Base-by-base conservation (phyloP, 2,329 filamentous ascomycete genomes). In the Fonsecaea multimorphosa region DNA sequence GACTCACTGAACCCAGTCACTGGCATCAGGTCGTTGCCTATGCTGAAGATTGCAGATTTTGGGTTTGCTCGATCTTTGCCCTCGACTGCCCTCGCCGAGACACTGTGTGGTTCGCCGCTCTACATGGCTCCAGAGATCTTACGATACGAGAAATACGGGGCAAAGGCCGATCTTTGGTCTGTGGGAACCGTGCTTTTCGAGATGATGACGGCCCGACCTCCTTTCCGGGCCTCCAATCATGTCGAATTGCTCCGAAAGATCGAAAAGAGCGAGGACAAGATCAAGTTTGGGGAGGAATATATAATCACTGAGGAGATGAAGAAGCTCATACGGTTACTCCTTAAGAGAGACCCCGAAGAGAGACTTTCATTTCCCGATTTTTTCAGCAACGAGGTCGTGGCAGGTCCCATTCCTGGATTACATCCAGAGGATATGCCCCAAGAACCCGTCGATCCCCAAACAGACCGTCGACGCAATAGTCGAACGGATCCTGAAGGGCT, bases 101-200 rank as follows among this genome's bases (percentile, higher is more conserved):
- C 95, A 0, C 86, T 99, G 0, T 99, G 95, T 77, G 95, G 95
- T 19, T 98, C 95, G 12, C 95, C 95, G 9, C 83, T 99, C 29
- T 99, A 99, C 81, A 99, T 99, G 95, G 95, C 95, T 0, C 95
- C 95, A 3, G 95, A 99, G 80, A 99, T 99, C 70, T 83, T 99
- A 68, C 89, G 93, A 66, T 99, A 98, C 74, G 93, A 99, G 77
- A 94, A 94, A 74, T 99, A 99, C 78, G 94, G 97, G 80, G 92
- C 94, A 69, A 96, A 96, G 78, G 94, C 93, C 54, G 95, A 99
- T 80, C 82, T 99, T 36, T 99, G 95, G 95, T 99, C 95, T 24
- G 92, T 97, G 36, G 95, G 95, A 58, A 97, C 95, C 19, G 95
- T 99, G 8, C 81, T 96, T 27, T 97, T 92, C 76, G 95, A 99